Conservation (phyloP, 2,329 filamentous ascomycete genomes). For the Colletotrichum cuscutae region DNA sequence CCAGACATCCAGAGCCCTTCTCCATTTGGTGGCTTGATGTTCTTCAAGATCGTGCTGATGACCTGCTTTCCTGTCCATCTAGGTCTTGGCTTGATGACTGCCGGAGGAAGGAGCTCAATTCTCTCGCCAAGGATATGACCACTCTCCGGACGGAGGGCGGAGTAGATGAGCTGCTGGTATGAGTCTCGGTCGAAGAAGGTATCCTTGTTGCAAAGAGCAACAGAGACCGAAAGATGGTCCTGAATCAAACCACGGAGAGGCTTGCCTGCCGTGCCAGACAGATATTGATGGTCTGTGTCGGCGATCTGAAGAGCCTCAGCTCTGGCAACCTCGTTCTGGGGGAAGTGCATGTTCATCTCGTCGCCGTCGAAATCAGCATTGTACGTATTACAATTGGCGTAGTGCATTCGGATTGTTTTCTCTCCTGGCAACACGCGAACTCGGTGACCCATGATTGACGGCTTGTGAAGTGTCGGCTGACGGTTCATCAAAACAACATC, state of each 20-base stretch:
- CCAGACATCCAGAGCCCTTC: conserved; percentile 83
- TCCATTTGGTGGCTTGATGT: conserved; percentile 83
- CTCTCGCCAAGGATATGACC: conserved; percentile 86
- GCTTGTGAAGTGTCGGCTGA: conserved; percentile 97
- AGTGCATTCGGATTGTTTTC: conserved; percentile 99
- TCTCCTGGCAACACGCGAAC: conserved; percentile 92
- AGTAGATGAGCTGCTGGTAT: conserved; percentile 95
- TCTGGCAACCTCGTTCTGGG: conserved; percentile 93
- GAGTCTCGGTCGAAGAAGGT: conserved; percentile 88
- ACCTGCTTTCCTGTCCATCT: conserved; percentile 98
- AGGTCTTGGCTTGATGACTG: conserved; percentile 81
- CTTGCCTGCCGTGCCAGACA: conserved; percentile 93
- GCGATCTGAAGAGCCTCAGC: conserved; percentile 94
- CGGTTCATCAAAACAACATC: conserved; percentile 99
- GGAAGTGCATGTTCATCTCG: conserved; percentile 99
- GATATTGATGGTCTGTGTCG: conserved; percentile 96
- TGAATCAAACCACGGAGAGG: conserved; percentile 96
- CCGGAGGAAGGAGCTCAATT: conserved; percentile 83
- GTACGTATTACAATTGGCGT: conserved; percentile 99
- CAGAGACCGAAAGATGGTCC: conserved; percentile 96
- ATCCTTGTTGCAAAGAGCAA: conserved; percentile 90
- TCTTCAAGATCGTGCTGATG: conserved; percentile 91
- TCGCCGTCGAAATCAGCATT: conserved; percentile 99
- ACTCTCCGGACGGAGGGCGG: conserved; percentile 87
- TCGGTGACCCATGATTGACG: conserved; percentile 98